These are phyloP conservation scores for Aphanomyces euteiches DNA, from an alignment of 352 stramenopile genomes.

Conservation along the genomic window DNA sequence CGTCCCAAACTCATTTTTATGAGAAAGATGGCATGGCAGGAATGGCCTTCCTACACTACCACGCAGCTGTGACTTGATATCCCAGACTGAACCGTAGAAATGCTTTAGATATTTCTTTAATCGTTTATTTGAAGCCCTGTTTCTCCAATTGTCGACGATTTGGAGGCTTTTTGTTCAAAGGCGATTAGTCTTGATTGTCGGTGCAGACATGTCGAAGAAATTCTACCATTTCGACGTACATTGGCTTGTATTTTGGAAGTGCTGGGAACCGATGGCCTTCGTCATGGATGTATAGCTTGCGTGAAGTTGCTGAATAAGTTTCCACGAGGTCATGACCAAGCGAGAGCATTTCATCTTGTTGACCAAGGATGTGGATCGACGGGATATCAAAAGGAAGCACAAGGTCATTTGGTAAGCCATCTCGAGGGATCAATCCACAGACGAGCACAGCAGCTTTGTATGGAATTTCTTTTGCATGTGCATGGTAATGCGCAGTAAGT, in stretches of 20 bases:
- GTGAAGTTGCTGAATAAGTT: slow-evolving; percentile 31
- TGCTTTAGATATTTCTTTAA: too few species aligned
- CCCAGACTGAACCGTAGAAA: too few species aligned
- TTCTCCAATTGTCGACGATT: too few species aligned
- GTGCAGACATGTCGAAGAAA: slow-evolving; percentile 15
- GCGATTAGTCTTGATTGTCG: neutral
- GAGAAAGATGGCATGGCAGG: too few species aligned
- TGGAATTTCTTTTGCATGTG: neutral
- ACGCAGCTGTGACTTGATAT: too few species aligned
- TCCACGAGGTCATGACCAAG: slow-evolving; percentile 41
- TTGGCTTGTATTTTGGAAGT: slow-evolving; percentile 31
- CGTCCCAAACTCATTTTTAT: too few species aligned
- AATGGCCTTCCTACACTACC: too few species aligned
- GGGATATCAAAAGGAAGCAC: slow-evolving; percentile 13
- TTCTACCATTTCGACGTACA: slow-evolving; percentile 36
- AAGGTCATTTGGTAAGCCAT: slow-evolving; percentile 9
- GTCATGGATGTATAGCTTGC: slow-evolving; percentile 33
- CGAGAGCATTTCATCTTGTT: slow-evolving; percentile 46
- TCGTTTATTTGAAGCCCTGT: too few species aligned
- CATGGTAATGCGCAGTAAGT: slow-evolving; percentile 20
- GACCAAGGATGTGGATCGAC: slow-evolving; percentile 62
- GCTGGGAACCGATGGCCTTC: slow-evolving; percentile 40
- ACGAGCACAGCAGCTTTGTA: slow-evolving; percentile 27
- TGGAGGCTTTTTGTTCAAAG: neutral
- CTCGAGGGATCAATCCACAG: slow-evolving; percentile 19